These are phyloP conservation scores for Straminergon stramineum DNA, from an alignment of 225 moss, liverwort and hornwort species.

Conservation along the genomic window DNA sequence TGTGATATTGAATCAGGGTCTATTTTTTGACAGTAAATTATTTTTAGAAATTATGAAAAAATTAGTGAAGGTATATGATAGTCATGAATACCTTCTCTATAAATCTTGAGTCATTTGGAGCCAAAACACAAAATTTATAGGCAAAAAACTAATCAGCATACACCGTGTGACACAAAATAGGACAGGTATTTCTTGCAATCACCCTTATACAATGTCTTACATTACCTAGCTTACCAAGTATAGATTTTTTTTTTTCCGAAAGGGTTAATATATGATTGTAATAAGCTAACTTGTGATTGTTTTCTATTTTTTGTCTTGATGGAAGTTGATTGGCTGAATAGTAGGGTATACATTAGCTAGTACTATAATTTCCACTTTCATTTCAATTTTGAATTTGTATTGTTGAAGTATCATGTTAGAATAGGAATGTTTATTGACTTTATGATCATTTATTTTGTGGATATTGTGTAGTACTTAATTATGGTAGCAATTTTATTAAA, in stretches of 20 bases:
- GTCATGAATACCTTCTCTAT: too few species aligned
- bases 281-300: not conserved
- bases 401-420: not conserved
- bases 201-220: not conserved
- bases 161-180: too few species aligned
- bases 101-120: too few species aligned
- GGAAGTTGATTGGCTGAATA: accelerated
- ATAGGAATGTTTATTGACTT: not conserved
- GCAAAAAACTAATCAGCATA: too few species aligned
- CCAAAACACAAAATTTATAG: too few species aligned
- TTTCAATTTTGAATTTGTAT: not conserved
- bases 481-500: too few species aligned
- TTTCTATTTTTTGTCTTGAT: not conserved
- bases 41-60: too few species aligned
- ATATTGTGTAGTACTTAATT: not conserved
- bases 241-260: not conserved
- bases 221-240: not conserved
- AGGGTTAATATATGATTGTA: too few species aligned
- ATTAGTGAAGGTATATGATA: too few species aligned
- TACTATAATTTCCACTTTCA: not conserved
- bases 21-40: too few species aligned
- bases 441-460: not conserved
- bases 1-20: too few species aligned
- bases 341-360: not conserved
- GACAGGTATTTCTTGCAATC: too few species aligned